Percentiles rank a stretch among this genome's conserved stretches.
These are phyloP conservation scores for Talaromyces pinophilus DNA, from an alignment of 2,329 filamentous ascomycete genomes.

Conservation along the genomic window DNA sequence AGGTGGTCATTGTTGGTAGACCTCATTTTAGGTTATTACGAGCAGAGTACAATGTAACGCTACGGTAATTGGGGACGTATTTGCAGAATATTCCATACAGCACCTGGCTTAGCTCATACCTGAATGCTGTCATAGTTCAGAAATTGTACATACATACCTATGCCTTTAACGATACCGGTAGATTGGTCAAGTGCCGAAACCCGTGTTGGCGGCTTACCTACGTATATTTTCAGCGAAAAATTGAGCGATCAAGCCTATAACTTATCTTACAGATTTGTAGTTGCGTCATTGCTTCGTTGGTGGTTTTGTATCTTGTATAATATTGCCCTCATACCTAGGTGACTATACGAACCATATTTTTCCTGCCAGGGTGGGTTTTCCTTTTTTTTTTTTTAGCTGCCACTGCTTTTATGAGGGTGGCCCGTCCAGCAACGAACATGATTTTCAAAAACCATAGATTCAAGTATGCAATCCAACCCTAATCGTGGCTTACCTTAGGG, in stretches of 20 bases:
- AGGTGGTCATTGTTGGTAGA: neutral
- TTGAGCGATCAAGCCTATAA: neutral
- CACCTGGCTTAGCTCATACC: neutral
- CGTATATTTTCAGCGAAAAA: constrained; percentile 12
- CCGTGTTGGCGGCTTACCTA: neutral
- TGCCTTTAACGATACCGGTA: neutral
- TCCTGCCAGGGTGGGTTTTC: too few species aligned
- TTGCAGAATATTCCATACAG: neutral
- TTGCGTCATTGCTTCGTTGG: neutral
- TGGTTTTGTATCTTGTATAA: too few species aligned
- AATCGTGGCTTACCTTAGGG: too few species aligned
- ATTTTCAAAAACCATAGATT: too few species aligned
- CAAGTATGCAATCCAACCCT: too few species aligned
- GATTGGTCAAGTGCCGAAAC: neutral
- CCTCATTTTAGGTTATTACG: neutral
- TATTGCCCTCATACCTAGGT: too few species aligned
- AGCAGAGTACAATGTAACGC: neutral
- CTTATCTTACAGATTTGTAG: neutral
- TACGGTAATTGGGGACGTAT: neutral
- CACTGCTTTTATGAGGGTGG: too few species aligned
- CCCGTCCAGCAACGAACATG: too few species aligned
- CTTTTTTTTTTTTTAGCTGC: too few species aligned
- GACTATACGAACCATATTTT: too few species aligned
- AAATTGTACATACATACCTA: neutral
- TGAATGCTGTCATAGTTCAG: neutral